A percentile compares a stretch with the other conserved stretches of the same genome.
Evolutionary conservation across 2,329 filamentous ascomycete genomes (phyloP).

Genomic region (Diaporthe sp.): DNA sequence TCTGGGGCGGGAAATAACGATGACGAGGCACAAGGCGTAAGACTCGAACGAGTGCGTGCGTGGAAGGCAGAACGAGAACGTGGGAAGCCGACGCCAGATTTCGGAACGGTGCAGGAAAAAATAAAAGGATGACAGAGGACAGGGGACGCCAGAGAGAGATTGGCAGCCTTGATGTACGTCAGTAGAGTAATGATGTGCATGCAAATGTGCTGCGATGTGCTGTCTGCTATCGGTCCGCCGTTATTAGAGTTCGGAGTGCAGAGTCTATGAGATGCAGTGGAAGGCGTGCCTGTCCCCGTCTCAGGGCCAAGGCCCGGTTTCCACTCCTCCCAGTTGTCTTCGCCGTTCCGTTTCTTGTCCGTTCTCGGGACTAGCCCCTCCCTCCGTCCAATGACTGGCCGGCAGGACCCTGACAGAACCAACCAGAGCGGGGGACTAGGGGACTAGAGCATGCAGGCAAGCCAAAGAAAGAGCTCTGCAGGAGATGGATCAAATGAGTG

Average conservation of each 20-base stretch:
- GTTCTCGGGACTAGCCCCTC: conserved; percentile 3
- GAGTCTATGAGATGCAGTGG: conserved; percentile 16
- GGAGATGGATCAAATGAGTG: neutral
- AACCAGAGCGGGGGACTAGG: neutral
- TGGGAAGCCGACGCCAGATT: conserved; percentile 17
- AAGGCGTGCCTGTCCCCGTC: neutral
- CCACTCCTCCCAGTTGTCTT: conserved; percentile 2
- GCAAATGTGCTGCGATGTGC: conserved; percentile 4
- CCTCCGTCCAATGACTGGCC: neutral
- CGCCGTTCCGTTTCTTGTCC: neutral
- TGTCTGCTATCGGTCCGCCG: conserved; percentile 8
- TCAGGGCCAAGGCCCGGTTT: neutral
- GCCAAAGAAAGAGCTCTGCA: neutral
- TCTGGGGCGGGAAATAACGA: neutral
- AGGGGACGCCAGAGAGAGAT: neutral
- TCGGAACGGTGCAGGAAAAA: conserved; percentile 12
- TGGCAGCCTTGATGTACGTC: conserved; percentile 12
- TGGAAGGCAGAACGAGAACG: neutral
- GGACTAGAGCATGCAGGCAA: neutral
- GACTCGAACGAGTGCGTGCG: neutral
- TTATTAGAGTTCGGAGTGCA: conserved; percentile 8
- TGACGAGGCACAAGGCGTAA: conserved; percentile 13
- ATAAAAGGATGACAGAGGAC: neutral
- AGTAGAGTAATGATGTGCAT: conserved; percentile 13
- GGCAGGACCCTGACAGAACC: neutral